These are phyloP conservation scores for Oryza nivara DNA, from an alignment of 176 grass and related monocot genomes.

Conservation along the genomic window DNA sequence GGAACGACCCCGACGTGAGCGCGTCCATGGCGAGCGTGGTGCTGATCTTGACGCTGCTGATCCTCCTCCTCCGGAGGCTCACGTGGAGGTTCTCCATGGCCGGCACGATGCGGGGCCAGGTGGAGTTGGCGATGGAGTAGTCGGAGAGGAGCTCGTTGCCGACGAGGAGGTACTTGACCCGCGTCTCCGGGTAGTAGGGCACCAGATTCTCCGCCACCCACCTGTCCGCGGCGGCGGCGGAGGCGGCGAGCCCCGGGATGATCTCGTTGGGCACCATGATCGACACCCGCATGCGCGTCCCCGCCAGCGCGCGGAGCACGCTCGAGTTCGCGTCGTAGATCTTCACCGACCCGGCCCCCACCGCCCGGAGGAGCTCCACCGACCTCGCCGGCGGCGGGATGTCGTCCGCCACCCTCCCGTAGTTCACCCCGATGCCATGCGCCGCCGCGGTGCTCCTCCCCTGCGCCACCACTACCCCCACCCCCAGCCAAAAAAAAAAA, in stretches of 20 bases:
- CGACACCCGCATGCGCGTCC: slow-evolving; percentile 60
- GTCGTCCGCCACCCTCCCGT: slow-evolving; percentile 77
- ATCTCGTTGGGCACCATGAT: slow-evolving; percentile 94
- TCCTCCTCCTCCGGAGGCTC: slow-evolving; percentile 39
- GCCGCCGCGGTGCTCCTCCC: slow-evolving; percentile 36
- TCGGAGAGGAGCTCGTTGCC: slow-evolving; percentile 96
- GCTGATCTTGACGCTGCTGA: slow-evolving; percentile 77
- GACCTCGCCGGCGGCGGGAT: slow-evolving; percentile 59
- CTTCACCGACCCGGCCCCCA: slow-evolving; percentile 73
- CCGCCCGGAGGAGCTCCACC: slow-evolving; percentile 55
- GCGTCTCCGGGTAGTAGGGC: slow-evolving; percentile 54
- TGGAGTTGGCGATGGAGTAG: slow-evolving; percentile 50
- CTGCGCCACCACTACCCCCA: slow-evolving; percentile 13
- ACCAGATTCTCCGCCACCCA: slow-evolving; percentile 69
- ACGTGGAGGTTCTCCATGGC: slow-evolving; percentile 78
- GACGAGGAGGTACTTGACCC: slow-evolving; percentile 81
- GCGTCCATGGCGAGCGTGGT: slow-evolving; percentile 92
- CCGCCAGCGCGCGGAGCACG: slow-evolving; percentile 69
- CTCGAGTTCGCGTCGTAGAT: slow-evolving; percentile 81
- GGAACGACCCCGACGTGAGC: slow-evolving; percentile 43
- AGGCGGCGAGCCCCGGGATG: slow-evolving; percentile 62
- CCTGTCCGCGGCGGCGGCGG: slow-evolving; percentile 57
- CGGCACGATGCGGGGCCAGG: slow-evolving; percentile 69
- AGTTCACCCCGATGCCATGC: slow-evolving; percentile 78
- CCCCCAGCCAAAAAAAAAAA: not conserved